phyloP scores from a whole-genome alignment of 495 filamentous ascomycete genomes.

The Cercophora newfieldiana region DNA sequence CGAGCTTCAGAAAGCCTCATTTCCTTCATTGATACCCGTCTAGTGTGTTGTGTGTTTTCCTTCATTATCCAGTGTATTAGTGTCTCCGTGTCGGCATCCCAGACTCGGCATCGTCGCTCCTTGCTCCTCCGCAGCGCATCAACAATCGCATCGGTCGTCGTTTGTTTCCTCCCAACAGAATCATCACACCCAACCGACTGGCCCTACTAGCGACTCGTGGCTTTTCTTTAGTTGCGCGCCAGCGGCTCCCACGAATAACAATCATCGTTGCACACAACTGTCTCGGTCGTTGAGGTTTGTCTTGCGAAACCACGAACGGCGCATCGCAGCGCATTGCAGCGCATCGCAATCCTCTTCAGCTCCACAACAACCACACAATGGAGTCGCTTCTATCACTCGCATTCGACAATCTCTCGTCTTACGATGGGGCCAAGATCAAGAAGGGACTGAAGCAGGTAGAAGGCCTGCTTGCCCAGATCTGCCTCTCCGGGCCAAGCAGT shows the following conservation, averaged over 20 bases:
- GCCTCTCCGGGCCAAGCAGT: constrained; percentile 62
- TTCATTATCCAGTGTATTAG: constrained; percentile 15
- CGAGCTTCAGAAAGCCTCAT: constrained; percentile 1
- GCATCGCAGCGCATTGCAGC: background rate
- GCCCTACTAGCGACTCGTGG: background rate
- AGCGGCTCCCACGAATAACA: background rate
- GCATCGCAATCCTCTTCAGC: background rate
- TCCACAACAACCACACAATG: constrained; percentile 54
- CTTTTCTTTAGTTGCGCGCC: background rate
- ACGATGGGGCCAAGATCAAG: constrained; percentile 81
- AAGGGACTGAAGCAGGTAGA: constrained; percentile 96
- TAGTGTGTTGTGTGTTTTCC: background rate
- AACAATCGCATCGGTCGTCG: background rate
- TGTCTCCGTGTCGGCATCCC: background rate
- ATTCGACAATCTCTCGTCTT: constrained; percentile 95
- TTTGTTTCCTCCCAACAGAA: background rate
- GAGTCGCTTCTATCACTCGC: constrained; percentile 88
- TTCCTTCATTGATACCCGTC: constrained; percentile 22
- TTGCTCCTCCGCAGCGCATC: background rate
- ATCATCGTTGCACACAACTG: background rate
- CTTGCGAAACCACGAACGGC: background rate
- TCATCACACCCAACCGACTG: background rate
- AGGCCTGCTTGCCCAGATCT: constrained; percentile 93
- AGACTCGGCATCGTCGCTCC: background rate
- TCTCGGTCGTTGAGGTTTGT: background rate